A percentile compares a stretch with the other conserved stretches of the same genome.
These are phyloP conservation scores for Pelagomonas calceolata DNA, from an alignment of 108 stramenopile species.

Conservation along the genomic window DNA sequence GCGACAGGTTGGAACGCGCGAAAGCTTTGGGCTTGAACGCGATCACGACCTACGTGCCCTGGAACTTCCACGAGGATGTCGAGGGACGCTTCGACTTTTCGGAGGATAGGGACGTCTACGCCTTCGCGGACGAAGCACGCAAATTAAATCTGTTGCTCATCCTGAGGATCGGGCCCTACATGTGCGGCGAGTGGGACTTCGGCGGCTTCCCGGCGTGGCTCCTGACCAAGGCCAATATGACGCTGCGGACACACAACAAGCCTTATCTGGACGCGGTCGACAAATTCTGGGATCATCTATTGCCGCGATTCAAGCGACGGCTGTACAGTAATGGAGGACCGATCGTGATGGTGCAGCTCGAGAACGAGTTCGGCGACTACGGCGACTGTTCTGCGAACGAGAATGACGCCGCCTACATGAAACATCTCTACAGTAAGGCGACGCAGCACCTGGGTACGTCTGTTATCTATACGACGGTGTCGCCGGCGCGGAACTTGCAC, in stretches of 20 bases:
- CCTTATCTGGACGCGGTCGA: slow-evolving; percentile 4
- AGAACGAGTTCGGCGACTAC: slow-evolving; percentile 52
- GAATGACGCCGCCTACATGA: slow-evolving; percentile 7
- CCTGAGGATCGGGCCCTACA: slow-evolving; percentile 16
- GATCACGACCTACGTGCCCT: slow-evolving; percentile 9
- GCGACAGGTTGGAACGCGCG: slow-evolving; percentile 5
- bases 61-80: slow-evolving; percentile 15
- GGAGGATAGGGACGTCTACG: neutral
- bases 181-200: slow-evolving; percentile 20
- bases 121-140: neutral
- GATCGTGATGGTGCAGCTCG: slow-evolving; percentile 52
- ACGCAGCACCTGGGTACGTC: slow-evolving; percentile 6
- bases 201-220: slow-evolving; percentile 11
- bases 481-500: slow-evolving; percentile 3
- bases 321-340: slow-evolving; percentile 39
- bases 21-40: slow-evolving; percentile 11
- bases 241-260: slow-evolving; percentile 5
- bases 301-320: slow-evolving; percentile 9
- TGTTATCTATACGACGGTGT: slow-evolving; percentile 11
- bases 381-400: slow-evolving; percentile 4
- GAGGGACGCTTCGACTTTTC: neutral
- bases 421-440: neutral
- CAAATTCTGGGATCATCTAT: neutral
- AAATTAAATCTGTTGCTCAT: neutral
- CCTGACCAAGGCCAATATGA: neutral